phyloP scores from a whole-genome alignment of 495 filamentous ascomycete species.

The Arthonia radiata region DNA sequence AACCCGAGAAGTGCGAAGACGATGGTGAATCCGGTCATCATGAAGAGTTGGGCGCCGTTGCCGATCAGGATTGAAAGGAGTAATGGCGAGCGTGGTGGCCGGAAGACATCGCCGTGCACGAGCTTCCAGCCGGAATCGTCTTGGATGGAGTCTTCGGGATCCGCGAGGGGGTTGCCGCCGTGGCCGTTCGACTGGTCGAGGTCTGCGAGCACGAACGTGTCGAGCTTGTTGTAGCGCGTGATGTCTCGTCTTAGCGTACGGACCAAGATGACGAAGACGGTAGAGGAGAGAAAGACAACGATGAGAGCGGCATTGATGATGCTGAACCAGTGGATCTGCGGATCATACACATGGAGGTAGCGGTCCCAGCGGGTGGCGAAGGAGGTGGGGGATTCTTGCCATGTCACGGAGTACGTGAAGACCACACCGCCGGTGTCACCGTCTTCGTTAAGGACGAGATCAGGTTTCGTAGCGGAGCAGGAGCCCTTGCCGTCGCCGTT shows the following conservation, averaged over 20 bases:
- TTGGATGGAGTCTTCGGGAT: constrained; percentile 75
- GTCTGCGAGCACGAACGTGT: constrained; percentile 66
- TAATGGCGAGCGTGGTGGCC: constrained; percentile 57
- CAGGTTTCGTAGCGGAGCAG: constrained; percentile 27
- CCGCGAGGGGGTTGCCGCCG: constrained; percentile 4
- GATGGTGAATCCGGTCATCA: constrained; percentile 91
- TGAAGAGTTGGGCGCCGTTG: constrained; percentile 86
- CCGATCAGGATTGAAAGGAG: constrained; percentile 72
- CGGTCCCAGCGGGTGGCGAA: constrained; percentile 98
- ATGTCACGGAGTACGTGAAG: constrained; percentile 81
- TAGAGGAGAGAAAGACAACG: constrained; percentile 70
- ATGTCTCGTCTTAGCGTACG: constrained; percentile 83
- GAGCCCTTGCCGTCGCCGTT: constrained; percentile 29
- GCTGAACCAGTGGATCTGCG: constrained; percentile 95
- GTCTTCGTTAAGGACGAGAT: constrained; percentile 38
- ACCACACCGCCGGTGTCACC: constrained; percentile 42
- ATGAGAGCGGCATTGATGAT: constrained; percentile 86
- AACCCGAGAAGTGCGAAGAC: constrained; percentile 81
- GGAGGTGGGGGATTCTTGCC: constrained; percentile 49
- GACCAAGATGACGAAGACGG: constrained; percentile 69
- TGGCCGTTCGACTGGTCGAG: constrained; percentile 38
- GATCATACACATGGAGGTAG: constrained; percentile 85
- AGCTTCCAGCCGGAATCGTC: constrained; percentile 98
- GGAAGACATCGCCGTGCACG: constrained; percentile 93
- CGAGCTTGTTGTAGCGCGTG: constrained; percentile 78